These are phyloP conservation scores for Buddleja alternifolia DNA, from an alignment of 257 asterid species.

Conservation along the genomic window DNA sequence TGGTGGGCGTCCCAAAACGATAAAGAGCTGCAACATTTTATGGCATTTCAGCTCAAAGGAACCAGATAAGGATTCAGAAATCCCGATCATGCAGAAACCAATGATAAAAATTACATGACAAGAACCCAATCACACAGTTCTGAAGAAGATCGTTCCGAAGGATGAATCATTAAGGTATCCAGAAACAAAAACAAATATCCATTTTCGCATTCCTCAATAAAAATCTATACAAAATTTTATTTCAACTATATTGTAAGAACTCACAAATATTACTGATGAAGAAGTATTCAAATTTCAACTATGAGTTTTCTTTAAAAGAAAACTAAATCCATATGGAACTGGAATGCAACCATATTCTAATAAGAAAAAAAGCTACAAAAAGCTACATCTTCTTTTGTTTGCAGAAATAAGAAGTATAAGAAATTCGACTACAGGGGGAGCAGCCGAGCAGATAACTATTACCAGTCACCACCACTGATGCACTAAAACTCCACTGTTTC, in stretches of 20 bases:
- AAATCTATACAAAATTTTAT: too few relatives aligned
- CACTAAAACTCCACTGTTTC: conserved; percentile 88
- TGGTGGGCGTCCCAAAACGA: too few relatives aligned
- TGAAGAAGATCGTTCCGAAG: neutral
- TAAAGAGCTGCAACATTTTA: too few relatives aligned
- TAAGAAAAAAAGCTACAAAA: neutral
- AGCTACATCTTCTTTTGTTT: conserved; percentile 36
- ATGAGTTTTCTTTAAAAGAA: conserved; percentile 27
- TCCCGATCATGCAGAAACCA: conserved; percentile 1
- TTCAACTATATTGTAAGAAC: too few relatives aligned
- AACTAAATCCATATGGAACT: conserved; percentile 38
- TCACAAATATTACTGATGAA: conserved; percentile 1
- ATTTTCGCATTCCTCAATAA: too few relatives aligned
- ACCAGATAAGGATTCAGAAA: too few relatives aligned
- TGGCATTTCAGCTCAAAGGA: too few relatives aligned
- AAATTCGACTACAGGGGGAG: conserved; percentile 23
- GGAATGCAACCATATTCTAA: neutral
- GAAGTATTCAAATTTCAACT: conserved; percentile 30
- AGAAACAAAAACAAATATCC: neutral
- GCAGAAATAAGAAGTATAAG: conserved; percentile 28
- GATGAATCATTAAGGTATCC: neutral
- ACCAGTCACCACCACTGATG: conserved; percentile 94
- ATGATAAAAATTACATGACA: neutral
- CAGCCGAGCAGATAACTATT: conserved; percentile 32
- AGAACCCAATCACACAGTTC: neutral